phyloP scores from a whole-genome alignment of 164 flowering plant genomes.

The Warburgia ugandensis region DNA sequence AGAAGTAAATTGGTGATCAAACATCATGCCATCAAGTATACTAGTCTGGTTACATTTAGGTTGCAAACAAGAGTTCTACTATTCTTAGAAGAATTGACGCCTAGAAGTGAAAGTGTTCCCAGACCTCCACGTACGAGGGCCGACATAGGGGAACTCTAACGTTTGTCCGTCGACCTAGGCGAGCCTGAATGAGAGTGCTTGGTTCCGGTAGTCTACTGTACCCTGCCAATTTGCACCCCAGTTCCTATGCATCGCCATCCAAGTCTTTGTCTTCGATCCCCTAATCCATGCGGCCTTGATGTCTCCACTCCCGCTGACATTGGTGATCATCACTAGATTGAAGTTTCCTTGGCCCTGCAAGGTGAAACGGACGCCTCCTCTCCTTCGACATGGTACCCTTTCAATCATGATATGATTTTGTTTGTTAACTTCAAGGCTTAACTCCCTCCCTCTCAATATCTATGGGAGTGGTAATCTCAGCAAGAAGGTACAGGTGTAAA shows the following conservation, averaged over 20 bases:
- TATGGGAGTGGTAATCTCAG: no score
- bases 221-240: constrained; percentile 91
- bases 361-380: constrained; percentile 75
- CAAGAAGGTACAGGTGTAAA: no score
- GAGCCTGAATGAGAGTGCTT: constrained; percentile 45
- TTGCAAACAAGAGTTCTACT: no score
- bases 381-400: constrained; percentile 59
- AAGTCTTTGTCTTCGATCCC: constrained; percentile 31
- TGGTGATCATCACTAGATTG: constrained; percentile 67
- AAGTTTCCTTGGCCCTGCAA: constrained; percentile 61
- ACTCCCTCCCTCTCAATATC: no score
- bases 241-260: constrained; percentile 64
- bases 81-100: constrained; percentile 34
- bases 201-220: constrained; percentile 35
- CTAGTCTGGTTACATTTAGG: no score
- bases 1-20: no score
- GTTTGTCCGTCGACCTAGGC: constrained; percentile 46
- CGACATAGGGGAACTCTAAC: constrained; percentile 37
- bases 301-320: constrained; percentile 70
- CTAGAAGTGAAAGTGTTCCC: constrained; percentile 64
- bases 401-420: background rate
- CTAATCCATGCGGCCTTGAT: constrained; percentile 54
- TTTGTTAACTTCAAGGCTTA: no score
- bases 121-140: constrained; percentile 57
- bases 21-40: no score